Percentiles rank a stretch among this genome's conserved stretches.
These are phyloP conservation scores for Sisymbrium irio DNA, from an alignment of 345 rosid genomes.

Conservation along the genomic window DNA sequence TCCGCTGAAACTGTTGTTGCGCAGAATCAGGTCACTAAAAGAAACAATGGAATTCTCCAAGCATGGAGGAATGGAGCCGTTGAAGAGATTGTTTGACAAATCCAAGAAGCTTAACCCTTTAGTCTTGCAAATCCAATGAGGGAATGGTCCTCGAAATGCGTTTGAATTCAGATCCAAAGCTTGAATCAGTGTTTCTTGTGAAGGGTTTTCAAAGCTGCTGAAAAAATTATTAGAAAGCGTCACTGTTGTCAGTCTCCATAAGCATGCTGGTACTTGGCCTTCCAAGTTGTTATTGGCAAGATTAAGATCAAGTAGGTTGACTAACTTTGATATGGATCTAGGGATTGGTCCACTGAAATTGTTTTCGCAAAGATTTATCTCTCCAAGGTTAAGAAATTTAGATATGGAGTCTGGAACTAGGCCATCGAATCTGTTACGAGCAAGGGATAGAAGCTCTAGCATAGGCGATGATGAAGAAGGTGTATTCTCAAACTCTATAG, in stretches of 20 bases:
- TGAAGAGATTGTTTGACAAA: constrained; percentile 42
- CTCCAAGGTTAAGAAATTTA: background rate
- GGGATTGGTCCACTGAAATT: background rate
- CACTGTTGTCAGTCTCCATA: background rate
- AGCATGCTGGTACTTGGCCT: background rate
- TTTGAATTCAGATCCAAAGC: background rate
- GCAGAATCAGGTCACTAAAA: background rate
- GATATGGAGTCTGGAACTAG: constrained; percentile 1
- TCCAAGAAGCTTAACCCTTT: constrained; percentile 29
- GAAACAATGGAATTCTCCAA: background rate
- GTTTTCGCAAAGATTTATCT: background rate
- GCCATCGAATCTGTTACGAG: background rate
- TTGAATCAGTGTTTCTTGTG: background rate
- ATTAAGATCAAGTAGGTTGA: background rate
- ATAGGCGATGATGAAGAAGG: background rate
- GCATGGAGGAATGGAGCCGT: constrained; percentile 35
- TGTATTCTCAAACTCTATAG: background rate
- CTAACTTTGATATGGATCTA: background rate
- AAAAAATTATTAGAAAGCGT: constrained; percentile 1
- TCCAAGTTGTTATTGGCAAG: constrained; percentile 5
- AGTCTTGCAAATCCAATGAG: constrained; percentile 35
- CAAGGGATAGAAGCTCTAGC: background rate
- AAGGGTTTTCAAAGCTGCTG: background rate
- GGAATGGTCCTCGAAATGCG: constrained; percentile 17
- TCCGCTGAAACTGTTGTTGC: constrained; percentile 5